Evolutionary conservation across 345 rosid species (phyloP).

Genomic region (Pistacia integerrima): DNA sequence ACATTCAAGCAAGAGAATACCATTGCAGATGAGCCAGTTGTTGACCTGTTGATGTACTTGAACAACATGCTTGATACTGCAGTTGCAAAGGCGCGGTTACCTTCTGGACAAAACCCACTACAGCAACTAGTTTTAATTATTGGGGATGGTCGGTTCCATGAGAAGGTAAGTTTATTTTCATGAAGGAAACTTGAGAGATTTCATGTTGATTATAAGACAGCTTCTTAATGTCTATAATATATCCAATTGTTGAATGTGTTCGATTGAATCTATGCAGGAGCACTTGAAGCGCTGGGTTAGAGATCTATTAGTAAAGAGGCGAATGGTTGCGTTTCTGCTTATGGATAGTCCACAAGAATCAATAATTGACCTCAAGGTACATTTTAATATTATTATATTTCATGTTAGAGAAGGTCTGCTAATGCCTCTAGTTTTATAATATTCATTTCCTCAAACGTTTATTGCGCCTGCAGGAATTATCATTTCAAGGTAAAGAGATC

Average conservation of each 20-base stretch:
- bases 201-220: neutral
- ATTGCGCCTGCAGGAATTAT: constrained; percentile 51
- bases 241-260: neutral
- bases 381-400: neutral
- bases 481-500: constrained; percentile 40
- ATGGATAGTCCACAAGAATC: constrained; percentile 74
- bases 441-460: neutral
- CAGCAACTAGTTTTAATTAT: constrained; percentile 94
- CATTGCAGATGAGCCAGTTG: constrained; percentile 76
- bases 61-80: constrained; percentile 70
- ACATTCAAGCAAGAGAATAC: constrained; percentile 91
- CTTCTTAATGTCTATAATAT: neutral
- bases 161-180: constrained; percentile 42
- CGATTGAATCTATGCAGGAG: constrained; percentile 41
- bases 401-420: neutral
- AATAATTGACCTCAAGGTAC: constrained; percentile 69
- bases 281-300: constrained; percentile 69
- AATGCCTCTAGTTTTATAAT: neutral
- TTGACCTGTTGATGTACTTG: constrained; percentile 67
- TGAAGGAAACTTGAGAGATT: neutral
- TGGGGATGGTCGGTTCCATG: constrained; percentile 90
- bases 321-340: constrained; percentile 91
- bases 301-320: constrained; percentile 67
- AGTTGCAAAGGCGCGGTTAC: constrained; percentile 65
- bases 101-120: constrained; percentile 92